These are phyloP conservation scores for Pinguiococcus pyrenoidosus DNA, from an alignment of 108 stramenopile genomes.

Conservation along the genomic window DNA sequence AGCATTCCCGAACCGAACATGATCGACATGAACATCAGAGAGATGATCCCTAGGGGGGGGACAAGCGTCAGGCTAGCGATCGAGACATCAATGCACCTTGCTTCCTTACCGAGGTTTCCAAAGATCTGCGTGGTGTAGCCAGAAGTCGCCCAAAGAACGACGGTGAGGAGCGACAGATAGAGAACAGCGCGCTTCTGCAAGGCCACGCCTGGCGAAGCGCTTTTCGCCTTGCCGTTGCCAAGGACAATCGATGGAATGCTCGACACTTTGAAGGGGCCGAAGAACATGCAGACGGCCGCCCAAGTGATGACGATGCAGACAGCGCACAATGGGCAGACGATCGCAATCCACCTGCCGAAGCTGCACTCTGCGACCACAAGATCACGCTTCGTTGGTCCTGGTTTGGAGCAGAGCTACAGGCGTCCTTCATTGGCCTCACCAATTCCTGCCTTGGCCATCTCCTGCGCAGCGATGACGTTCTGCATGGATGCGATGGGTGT, in stretches of 20 bases:
- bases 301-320: conserved; percentile 19
- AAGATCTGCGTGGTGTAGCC: conserved; percentile 15
- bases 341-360: background rate
- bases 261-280: no score
- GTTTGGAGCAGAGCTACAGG: no score
- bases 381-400: no score
- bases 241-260: no score
- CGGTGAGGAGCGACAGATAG: conserved; percentile 17
- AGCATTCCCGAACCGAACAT: conserved; percentile 21
- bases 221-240: conserved; percentile 18
- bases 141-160: conserved; percentile 28
- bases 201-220: conserved; percentile 14
- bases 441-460: conserved; percentile 23
- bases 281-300: conserved; percentile 11
- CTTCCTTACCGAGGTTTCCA: no score
- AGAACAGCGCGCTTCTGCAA: conserved; percentile 20
- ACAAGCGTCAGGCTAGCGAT: no score
- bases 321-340: background rate
- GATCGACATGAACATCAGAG: conserved; percentile 23
- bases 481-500: conserved; percentile 37
- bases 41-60: conserved; percentile 28
- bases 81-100: no score
- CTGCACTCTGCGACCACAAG: no score
- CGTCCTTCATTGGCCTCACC: no score
- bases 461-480: conserved; percentile 23